A percentile compares a stretch with the other conserved stretches of the same genome.
Conservation (phyloP, 106 monocot genomes). For the Chionographis japonica region DNA sequence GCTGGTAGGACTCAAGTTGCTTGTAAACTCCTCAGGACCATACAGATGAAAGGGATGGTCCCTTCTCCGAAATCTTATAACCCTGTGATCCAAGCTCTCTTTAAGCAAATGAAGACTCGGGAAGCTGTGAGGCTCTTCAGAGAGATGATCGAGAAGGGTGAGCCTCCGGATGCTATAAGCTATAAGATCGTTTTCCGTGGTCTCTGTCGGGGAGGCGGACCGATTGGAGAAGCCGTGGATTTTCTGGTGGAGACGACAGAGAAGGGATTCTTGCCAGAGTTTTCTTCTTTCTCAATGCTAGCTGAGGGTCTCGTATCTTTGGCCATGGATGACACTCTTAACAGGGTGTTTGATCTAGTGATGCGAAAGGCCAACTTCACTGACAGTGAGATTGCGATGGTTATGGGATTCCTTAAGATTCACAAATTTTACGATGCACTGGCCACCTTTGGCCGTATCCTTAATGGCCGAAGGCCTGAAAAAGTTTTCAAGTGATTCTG, state of each 20-base stretch:
- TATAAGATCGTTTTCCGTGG: slow-evolving; percentile 87
- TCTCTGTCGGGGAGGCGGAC: slow-evolving; percentile 71
- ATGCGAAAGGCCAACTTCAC: slow-evolving; percentile 57
- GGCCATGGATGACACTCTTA: slow-evolving; percentile 75
- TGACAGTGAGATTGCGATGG: slow-evolving; percentile 40
- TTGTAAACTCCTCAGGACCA: slow-evolving; percentile 51
- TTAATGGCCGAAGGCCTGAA: slow-evolving; percentile 26
- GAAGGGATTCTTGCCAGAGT: slow-evolving; percentile 74
- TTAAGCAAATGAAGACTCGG: slow-evolving; percentile 64
- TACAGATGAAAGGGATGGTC: slow-evolving; percentile 83
- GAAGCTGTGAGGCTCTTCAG: slow-evolving; percentile 83
- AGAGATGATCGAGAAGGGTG: slow-evolving; percentile 70
- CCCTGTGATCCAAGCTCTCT: slow-evolving; percentile 81
- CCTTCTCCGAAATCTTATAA: slow-evolving; percentile 82
- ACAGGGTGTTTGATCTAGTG: slow-evolving; percentile 42
- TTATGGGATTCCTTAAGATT: slow-evolving; percentile 79
- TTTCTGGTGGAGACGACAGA: slow-evolving; percentile 75
- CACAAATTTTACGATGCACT: slow-evolving; percentile 73
- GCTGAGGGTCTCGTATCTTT: slow-evolving; percentile 74
- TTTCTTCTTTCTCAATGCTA: slow-evolving; percentile 65
- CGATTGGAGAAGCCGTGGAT: slow-evolving; percentile 80
- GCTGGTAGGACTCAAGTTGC: slow-evolving; percentile 52
- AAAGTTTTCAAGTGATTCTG: slow-evolving; percentile 21
- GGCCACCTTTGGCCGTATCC: slow-evolving; percentile 32
- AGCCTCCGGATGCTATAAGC: slow-evolving; percentile 68